Evolutionary conservation across 2,329 filamentous ascomycete species (phyloP), one percentile per base, ranked within the genome.

Genomic region (Neofusicoccum kwambonambiense): DNA sequence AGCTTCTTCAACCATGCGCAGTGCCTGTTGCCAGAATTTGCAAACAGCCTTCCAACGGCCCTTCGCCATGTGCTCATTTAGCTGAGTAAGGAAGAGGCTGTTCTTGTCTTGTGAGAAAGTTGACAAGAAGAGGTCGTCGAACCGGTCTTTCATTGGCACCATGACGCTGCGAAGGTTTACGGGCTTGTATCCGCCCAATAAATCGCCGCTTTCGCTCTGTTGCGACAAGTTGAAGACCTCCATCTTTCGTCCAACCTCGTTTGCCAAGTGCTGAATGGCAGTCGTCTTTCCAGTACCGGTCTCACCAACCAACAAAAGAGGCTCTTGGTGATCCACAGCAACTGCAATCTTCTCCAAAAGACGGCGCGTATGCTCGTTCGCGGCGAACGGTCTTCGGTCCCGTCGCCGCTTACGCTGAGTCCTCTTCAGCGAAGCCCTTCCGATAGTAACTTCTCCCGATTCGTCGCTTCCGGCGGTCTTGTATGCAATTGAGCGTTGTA

Each of bases 241-340:
- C 12, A 99, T 85, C 71, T 92, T 96, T 73, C 93, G 90, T 1
- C 93, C 92, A 34, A 97, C 84, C 3, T 90, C 86, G 65, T 90
- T 89, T 0, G 95, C 93, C 64, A 99, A 82, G 74, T 97, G 93
- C 76, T 99, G 95, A 13, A 99, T 89, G 31, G 95, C 91, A 0
- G 95, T 97, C 0, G 95, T 99, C 79, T 99, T 99, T 71, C 95
- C 95, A 58, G 97, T 97, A 81, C 95, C 95, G 7, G 95, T 99
- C 80, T 99, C 95, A 74, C 95, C 95, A n/a, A 99, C 95, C 34
- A 99, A 86, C 17, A 99, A 81, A 1, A 97, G 86, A 3, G 96
- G 93, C 73, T 99, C 95, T n/a, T 87, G 86, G 71, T 93, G 86
- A 67, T 90, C 88, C 5, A 97, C 87, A 1, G 93, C 90, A 42